Evolutionary conservation across 2,329 filamentous ascomycete genomes (phyloP).

Genomic region (Diaporthe australafricana): DNA sequence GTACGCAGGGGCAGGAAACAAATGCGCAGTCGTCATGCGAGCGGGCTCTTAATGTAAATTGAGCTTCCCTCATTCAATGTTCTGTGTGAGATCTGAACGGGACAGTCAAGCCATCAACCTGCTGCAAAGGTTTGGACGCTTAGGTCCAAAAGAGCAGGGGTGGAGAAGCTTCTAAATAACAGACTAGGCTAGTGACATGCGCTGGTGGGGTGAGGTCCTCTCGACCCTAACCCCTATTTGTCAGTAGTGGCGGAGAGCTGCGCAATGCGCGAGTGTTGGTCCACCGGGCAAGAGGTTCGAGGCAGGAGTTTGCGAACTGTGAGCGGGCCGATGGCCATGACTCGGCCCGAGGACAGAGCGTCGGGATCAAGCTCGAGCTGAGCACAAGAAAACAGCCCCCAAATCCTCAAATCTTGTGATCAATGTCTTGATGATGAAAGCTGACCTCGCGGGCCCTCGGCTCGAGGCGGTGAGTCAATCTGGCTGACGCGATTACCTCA

Average conservation of each 20-base stretch:
- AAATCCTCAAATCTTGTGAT: background rate
- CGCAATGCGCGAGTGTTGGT: background rate
- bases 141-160: too few species aligned
- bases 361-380: background rate
- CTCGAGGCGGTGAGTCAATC: constrained; percentile 13
- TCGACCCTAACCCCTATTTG: background rate
- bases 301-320: constrained; percentile 29
- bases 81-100: too few species aligned
- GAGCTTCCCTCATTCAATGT: too few species aligned
- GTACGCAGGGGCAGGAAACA: too few species aligned
- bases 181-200: too few species aligned
- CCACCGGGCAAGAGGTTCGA: background rate
- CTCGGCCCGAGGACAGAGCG: constrained; percentile 7
- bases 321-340: constrained; percentile 14
- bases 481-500: constrained; percentile 14
- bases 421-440: background rate
- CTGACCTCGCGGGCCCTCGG: background rate
- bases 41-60: too few species aligned
- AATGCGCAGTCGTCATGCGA: too few species aligned
- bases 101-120: too few species aligned
- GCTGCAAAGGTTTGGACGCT: too few species aligned
- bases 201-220: too few species aligned
- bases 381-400: background rate
- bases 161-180: too few species aligned
- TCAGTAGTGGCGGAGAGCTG: background rate